Base-by-base conservation (phyloP, 768 basidiomycete species). In the Russula sp. region DNA sequence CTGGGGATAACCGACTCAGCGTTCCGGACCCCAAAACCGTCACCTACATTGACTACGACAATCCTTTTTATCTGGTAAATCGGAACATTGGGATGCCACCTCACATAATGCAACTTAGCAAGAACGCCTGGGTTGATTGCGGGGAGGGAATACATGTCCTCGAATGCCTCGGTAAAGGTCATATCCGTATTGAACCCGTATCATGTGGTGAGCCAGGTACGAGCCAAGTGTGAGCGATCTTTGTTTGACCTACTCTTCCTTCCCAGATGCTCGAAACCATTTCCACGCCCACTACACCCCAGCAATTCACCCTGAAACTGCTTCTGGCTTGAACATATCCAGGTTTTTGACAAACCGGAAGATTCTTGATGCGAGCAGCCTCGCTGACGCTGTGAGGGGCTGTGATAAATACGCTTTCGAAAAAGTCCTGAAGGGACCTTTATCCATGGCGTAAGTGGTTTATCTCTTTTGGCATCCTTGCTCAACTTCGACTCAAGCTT, bases 61-160 rank as follows among this genome's bases (percentile, higher is more conserved):
- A 93, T 66, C 88, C 90, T 0, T 88, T 90, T 62, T 75, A 79
- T 10, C 73, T 88, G 50, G 76, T 81, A 6, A 73, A 78, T 35
- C 67, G 77, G 39, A 76, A 75, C 22, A 80, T 80, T 3, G 83
- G 82, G 13, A 76, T 70, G 20, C 49, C 47, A 14, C 81, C 85
- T 13, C 81, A 86, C 66, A 75, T 89, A 18, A 64, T 73, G 20
- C 72, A 71, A 25, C 60, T 88, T 43, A 92, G 84, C 65, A 73
- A 68, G 20, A 78, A 82, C 65, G 82, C 88, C 6, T 93, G 93
- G 93, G 86, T 96, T 8, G 83, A 83, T 3, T 91, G 89, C 67
- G 90, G 92, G 7, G 75, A 77, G 4, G 79, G 84, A 39, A 71
- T 83, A 16, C 89, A 87, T 71, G 81, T 95, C 8, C 76, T 95